Evolutionary conservation across 768 basidiomycete species (phyloP).

Genomic region (Phaeotremella skinneri): DNA sequence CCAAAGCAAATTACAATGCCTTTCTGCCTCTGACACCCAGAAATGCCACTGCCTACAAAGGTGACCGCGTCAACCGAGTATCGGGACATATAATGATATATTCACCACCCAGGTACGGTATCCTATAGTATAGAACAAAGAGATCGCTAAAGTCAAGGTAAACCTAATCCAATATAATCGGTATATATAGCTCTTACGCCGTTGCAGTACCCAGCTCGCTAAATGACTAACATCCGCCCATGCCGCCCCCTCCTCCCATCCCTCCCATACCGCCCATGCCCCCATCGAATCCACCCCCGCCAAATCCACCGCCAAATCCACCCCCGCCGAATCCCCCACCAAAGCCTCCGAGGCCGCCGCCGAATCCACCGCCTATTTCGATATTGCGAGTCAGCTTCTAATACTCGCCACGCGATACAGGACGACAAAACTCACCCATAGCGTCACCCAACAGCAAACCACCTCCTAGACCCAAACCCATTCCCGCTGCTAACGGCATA

Average conservation of each 20-base stretch:
- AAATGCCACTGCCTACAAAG: too few relatives aligned
- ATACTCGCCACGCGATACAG: neutral
- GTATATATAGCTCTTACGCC: neutral
- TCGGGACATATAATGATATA: too few relatives aligned
- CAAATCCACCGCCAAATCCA: neutral
- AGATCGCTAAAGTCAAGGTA: too few relatives aligned
- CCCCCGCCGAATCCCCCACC: neutral
- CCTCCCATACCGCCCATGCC: neutral
- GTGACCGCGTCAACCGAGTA: too few relatives aligned
- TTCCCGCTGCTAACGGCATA: neutral
- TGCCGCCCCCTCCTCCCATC: neutral
- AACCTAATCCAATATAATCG: neutral
- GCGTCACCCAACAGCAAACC: neutral
- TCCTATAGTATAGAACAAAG: too few relatives aligned
- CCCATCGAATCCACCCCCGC: neutral
- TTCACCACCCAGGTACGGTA: too few relatives aligned
- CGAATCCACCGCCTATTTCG: neutral
- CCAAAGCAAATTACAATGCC: too few relatives aligned
- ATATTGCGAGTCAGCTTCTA: neutral
- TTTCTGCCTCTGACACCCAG: too few relatives aligned
- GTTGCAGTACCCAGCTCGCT: neutral
- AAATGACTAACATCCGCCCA: too few relatives aligned
- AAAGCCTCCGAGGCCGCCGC: neutral
- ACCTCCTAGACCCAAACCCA: neutral
- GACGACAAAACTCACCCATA: neutral